Percentiles rank a stretch among this genome's conserved stretches.
Evolutionary conservation across 768 basidiomycete species (phyloP).

Genomic region (Boletus tylopilopsis): DNA sequence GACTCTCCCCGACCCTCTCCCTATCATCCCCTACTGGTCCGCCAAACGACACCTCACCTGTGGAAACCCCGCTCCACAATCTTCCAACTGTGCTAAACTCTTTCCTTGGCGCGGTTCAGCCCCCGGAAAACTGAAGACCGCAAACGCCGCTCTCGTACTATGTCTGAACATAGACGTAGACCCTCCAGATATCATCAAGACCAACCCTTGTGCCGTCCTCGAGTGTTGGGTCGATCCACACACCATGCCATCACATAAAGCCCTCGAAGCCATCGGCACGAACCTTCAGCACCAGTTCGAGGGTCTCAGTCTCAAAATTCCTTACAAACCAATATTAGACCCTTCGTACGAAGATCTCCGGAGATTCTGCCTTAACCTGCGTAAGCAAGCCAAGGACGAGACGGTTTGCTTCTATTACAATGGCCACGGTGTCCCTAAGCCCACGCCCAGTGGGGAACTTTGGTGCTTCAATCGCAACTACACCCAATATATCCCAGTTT

Average conservation of each 20-base stretch:
- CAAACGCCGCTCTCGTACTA: conserved; percentile 81
- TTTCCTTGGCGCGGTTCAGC: conserved; percentile 77
- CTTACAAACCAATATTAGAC: conserved; percentile 92
- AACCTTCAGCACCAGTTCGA: conserved; percentile 96
- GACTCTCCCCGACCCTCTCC: conserved; percentile 44
- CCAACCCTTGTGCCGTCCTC: conserved; percentile 88
- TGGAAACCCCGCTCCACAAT: conserved; percentile 76
- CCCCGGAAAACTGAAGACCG: conserved; percentile 86
- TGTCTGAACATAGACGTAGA: conserved; percentile 98
- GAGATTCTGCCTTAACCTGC: conserved; percentile 76
- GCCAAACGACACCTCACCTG: conserved; percentile 89
- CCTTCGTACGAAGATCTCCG: conserved; percentile 93
- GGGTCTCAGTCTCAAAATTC: conserved; percentile 88
- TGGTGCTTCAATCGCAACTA: conserved; percentile 99
- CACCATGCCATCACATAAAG: conserved; percentile 87
- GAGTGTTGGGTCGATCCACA: conserved; percentile 99
- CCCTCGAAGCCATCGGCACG: conserved; percentile 87
- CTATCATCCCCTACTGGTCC: conserved; percentile 78
- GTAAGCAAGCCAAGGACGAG: conserved; percentile 90
- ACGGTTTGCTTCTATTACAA: conserved; percentile 97
- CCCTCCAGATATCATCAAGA: conserved; percentile 97
- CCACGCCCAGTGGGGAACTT: conserved; percentile 91
- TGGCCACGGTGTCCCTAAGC: conserved; percentile 96
- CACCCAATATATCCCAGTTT: conserved; percentile 98
- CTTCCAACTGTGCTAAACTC: conserved; percentile 60